phyloP scores from a whole-genome alignment of 2,329 filamentous ascomycete genomes.

The Aspergillus unguis region DNA sequence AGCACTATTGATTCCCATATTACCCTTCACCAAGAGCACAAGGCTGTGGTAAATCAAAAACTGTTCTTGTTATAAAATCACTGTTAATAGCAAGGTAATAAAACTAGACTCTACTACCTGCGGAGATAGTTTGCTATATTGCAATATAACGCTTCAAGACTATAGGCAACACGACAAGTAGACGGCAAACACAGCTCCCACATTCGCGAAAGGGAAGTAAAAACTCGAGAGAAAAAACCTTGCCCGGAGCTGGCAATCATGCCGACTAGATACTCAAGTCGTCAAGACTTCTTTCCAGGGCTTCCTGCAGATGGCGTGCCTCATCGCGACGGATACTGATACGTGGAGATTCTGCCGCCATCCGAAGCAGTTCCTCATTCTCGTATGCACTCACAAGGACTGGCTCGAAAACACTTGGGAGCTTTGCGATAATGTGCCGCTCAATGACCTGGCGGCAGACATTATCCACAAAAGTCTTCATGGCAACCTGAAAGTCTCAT shows the following conservation, averaged over 20 bases:
- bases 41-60: too few species aligned
- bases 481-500: constrained; percentile 18
- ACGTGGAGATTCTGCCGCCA: constrained; percentile 1
- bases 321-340: not conserved
- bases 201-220: not conserved
- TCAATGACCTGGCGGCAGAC: constrained; percentile 27
- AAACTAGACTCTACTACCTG: too few species aligned
- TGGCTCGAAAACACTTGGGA: constrained; percentile 1
- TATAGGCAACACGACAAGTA: too few species aligned
- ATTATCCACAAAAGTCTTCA: constrained; percentile 28
- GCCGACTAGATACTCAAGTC: not conserved
- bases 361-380: not conserved
- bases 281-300: not conserved
- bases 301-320: not conserved
- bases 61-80: too few species aligned
- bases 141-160: too few species aligned
- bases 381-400: not conserved
- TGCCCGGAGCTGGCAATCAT: not conserved
- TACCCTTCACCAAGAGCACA: too few species aligned
- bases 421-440: constrained; percentile 2
- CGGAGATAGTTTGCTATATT: too few species aligned
- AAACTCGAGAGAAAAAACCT: not conserved
- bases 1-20: too few species aligned
- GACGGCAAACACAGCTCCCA: not conserved
- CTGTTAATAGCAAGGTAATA: too few species aligned